Base-by-base conservation (phyloP, 2,329 filamentous ascomycete genomes). In the Raffaelea ambrosiae region DNA sequence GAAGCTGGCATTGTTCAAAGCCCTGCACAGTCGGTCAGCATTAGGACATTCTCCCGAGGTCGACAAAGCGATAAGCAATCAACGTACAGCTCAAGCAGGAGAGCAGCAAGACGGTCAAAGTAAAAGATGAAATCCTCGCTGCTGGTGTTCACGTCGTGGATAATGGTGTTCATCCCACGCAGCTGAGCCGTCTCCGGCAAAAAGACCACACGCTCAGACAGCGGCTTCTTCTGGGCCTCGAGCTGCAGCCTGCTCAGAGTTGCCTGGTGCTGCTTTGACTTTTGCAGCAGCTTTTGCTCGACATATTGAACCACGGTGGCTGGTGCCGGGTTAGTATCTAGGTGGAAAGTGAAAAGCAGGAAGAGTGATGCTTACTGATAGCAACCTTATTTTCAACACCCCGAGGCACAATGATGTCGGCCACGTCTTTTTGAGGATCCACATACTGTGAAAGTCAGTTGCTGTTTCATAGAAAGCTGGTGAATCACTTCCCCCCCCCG, bases 51-150 rank as follows among this genome's bases (percentile, higher is more conserved):
- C n/a, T n/a, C n/a, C n/a, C n/a, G n/a, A n/a, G n/a, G n/a, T n/a
- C n/a, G n/a, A n/a, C n/a, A n/a, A n/a, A n/a, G 26, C 13, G 26
- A 29, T 13, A 7, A 29, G 26, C 7, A 7, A 29, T 7, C 7
- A 7, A 45, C 51, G 51, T 65, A 83, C 78, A 81, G 71, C 64
- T 97, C 91, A 42, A 97, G 79, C 22, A 97, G 73, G 46, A 96
- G 72, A n/a, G 86, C 81, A 2, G 87, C 81, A 35, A 97, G 72
- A 35, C 93, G 80, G 65, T 98, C 89, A 64, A 97, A 96, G 66
- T 97, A 97, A 66, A 97, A 97, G 53, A 95, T 88, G 62, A 96
- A 97, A 57, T 97, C 90, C 61, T 95, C 91, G 39, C 87, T 77
- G 7, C 77, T 72, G 0, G 88, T 91, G 43, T 82, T 76, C 18